Evolutionary conservation across 257 asterid species (phyloP).

Genomic region (Penstemon eatonii): DNA sequence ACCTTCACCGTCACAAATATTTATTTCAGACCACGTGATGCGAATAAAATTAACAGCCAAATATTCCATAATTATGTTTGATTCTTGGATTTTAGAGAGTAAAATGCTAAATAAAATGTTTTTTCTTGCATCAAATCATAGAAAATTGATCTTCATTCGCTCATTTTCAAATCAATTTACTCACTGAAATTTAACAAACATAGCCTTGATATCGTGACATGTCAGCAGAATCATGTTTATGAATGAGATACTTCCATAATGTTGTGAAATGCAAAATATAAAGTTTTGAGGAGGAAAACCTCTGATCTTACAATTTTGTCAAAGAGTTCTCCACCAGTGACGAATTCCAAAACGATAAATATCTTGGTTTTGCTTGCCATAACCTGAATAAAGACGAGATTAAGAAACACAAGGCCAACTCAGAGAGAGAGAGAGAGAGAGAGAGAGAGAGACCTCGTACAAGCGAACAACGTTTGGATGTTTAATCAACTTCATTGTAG

Average conservation of each 20-base stretch:
- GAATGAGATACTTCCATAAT: not conserved
- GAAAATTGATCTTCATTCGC: no score
- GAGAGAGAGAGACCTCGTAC: constrained; percentile 56
- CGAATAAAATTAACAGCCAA: not conserved
- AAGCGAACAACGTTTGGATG: constrained; percentile 83
- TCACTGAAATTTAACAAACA: not conserved
- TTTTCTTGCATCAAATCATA: no score
- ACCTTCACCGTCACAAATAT: constrained; percentile 45
- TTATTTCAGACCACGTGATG: constrained; percentile 23
- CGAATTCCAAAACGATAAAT: constrained; percentile 81
- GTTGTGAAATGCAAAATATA: not conserved
- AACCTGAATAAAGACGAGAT: constrained; percentile 51
- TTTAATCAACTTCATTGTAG: constrained; percentile 82
- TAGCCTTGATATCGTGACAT: not conserved
- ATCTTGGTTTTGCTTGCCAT: constrained; percentile 96
- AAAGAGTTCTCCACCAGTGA: constrained; percentile 95
- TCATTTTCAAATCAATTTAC: no score
- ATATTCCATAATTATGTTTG: not conserved
- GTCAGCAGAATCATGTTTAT: not conserved
- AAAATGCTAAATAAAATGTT: not conserved
- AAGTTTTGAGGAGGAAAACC: not conserved
- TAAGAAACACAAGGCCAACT: not conserved
- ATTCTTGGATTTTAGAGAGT: not conserved
- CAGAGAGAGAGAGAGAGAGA: constrained; percentile 17
- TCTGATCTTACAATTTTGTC: constrained; percentile 78